A percentile compares a stretch with the other conserved stretches of the same genome.
These are phyloP conservation scores for Fistulinella prunicolor DNA, from an alignment of 768 basidiomycete genomes.

Conservation along the genomic window DNA sequence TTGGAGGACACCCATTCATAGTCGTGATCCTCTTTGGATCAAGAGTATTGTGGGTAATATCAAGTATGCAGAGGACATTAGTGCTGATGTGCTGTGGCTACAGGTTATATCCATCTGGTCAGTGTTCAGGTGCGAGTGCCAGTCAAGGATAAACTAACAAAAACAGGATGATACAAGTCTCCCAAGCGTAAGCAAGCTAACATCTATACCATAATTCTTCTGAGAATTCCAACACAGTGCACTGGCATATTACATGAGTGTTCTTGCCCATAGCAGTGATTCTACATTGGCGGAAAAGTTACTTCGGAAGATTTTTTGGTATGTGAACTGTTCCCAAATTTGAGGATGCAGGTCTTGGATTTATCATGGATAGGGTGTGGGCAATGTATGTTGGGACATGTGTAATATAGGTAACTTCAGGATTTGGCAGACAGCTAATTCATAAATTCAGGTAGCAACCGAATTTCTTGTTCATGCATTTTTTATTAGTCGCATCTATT, in stretches of 20 bases:
- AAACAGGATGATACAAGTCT: constrained; percentile 20
- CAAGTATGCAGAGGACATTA: no score
- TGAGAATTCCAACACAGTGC: constrained; percentile 6
- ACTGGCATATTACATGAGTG: constrained; percentile 6
- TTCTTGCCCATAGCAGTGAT: constrained; percentile 1
- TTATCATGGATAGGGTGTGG: constrained; percentile 10
- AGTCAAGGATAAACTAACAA: neutral
- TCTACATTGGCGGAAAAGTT: neutral
- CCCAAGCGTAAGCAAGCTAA: constrained; percentile 9
- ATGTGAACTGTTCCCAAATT: neutral
- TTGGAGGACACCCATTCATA: constrained; percentile 11
- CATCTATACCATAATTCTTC: neutral
- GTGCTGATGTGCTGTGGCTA: neutral
- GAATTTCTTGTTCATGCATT: constrained; percentile 23
- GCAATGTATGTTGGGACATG: constrained; percentile 11
- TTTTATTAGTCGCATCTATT: constrained; percentile 22
- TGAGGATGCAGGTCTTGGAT: neutral
- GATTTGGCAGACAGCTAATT: constrained; percentile 4
- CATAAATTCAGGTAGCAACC: constrained; percentile 8
- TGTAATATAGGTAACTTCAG: constrained; percentile 8
- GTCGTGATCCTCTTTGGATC: constrained; percentile 21
- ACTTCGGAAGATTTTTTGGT: neutral
- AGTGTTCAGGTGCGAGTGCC: neutral
- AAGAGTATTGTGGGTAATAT: constrained; percentile 17
- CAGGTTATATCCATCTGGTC: constrained; percentile 24